Evolutionary conservation across 768 basidiomycete genomes (phyloP), one percentile per base, ranked within the genome.

Genomic region (Rhizopogon vesiculosus): DNA sequence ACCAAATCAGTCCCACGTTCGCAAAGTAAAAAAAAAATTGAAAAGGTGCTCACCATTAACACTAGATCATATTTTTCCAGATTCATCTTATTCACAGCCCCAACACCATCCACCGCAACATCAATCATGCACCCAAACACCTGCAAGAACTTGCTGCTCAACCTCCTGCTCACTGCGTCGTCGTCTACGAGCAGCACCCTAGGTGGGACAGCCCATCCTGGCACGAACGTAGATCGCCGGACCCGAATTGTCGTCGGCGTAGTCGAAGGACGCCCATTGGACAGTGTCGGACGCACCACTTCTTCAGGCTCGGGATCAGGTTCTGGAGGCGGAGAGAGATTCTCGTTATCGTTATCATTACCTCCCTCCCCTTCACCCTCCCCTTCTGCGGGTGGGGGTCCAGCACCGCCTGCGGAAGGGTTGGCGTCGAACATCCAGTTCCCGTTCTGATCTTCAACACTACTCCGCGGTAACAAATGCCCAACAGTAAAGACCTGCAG

Each of bases 81-180:
- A 72, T 96, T 95, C 93, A 98, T 97, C 80, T 93, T 96, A 62
- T 89, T 87, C 53, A 98, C 93, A 0, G 96, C 96, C 1, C 84
- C 85, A 5, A 92, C 82, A 0, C 95, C 96, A 67, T 98, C 93
- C 39, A 94, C 91, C 2, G 94, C 96, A 41, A 96, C 89, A 62
- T 98, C 96, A 54, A 89, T 93, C 63, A 86, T 85, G 70, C 95
- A 97, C 40, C 96, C 96, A 71, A 95, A 94, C 43, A 97, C 90
- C 73, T 96, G 89, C 67, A 98, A 70, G 69, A 98, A 96, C 74
- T 95, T 97, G 77, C 85, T 89, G 59, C 89, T 87, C 55, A 98
- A 72, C 66, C 86, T 87, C 55, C 95, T 73, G 68, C 88, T 93
- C 28, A 98, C 93, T 5, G 87, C 87, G 64, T 98, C 96, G 70